A percentile compares a stretch with the other conserved stretches of the same genome.
Evolutionary conservation across 2,329 filamentous ascomycete species (phyloP).

Genomic region (Aspergillus udagawae): DNA sequence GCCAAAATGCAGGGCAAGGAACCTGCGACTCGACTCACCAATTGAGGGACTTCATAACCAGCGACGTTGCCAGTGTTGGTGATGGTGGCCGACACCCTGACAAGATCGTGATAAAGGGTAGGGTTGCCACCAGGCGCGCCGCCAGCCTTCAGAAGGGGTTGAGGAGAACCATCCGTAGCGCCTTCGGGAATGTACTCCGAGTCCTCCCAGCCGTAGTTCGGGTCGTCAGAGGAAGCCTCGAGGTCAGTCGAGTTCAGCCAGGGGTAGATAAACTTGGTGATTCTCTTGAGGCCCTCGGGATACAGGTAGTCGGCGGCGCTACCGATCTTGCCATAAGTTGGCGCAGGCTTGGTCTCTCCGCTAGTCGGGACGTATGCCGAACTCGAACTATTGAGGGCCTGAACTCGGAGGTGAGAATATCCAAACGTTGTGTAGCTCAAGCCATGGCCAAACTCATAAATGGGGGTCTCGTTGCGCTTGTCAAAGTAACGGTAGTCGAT

Average conservation of each 20-base stretch:
- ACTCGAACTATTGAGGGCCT: constrained; percentile 38
- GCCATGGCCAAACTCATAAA: constrained; percentile 61
- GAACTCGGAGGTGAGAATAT: constrained; percentile 56
- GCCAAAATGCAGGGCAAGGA: neutral
- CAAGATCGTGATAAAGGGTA: constrained; percentile 49
- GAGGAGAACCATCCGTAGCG: constrained; percentile 50
- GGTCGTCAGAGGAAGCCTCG: constrained; percentile 48
- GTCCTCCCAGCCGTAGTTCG: constrained; percentile 50
- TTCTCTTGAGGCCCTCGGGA: constrained; percentile 49
- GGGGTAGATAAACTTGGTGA: constrained; percentile 59
- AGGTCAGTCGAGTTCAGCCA: constrained; percentile 60
- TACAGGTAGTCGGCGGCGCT: constrained; percentile 52
- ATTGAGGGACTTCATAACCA: constrained; percentile 53
- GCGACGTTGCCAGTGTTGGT: constrained; percentile 48
- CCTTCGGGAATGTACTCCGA: constrained; percentile 50
- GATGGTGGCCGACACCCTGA: constrained; percentile 47
- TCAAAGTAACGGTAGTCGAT: constrained; percentile 55
- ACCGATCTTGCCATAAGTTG: constrained; percentile 48
- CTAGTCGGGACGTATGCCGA: constrained; percentile 50
- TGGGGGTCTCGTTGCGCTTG: constrained; percentile 51
- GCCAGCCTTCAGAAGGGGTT: constrained; percentile 54
- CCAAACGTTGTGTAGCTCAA: constrained; percentile 61
- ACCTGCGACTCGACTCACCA: constrained; percentile 28
- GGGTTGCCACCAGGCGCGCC: constrained; percentile 59
- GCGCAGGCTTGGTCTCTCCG: constrained; percentile 52